A percentile compares a stretch with the other conserved stretches of the same genome.
Conservation (phyloP, 1,284 basidiomycete genomes). For the Hymenochaete sp. region DNA sequence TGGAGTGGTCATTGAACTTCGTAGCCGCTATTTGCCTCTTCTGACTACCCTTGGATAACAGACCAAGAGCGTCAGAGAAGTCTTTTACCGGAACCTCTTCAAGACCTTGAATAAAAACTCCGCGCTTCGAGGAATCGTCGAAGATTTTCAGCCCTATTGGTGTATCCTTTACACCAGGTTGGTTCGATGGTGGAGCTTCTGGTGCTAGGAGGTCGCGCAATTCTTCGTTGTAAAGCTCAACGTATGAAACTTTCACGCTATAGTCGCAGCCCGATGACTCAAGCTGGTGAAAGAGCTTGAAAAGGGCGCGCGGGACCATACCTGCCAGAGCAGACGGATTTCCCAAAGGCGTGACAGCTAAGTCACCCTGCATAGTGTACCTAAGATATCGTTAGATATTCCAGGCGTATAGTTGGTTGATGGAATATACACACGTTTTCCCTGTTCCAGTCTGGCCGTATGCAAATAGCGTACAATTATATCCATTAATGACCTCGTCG, state of each 20-base stretch:
- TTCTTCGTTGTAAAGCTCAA: constrained; percentile 99
- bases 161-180: constrained; percentile 43
- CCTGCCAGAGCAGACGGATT: constrained; percentile 88
- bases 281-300: constrained; percentile 86
- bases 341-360: constrained; percentile 73
- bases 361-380: constrained; percentile 92
- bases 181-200: constrained; percentile 54
- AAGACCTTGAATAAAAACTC: constrained; percentile 90
- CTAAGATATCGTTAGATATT: constrained; percentile 32
- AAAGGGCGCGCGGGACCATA: constrained; percentile 95
- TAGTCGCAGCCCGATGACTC: constrained; percentile 75
- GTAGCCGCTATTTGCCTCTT: constrained; percentile 93
- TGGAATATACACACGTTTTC: constrained; percentile 75
- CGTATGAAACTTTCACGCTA: constrained; percentile 88
- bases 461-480: constrained; percentile 98
- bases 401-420: constrained; percentile 4
- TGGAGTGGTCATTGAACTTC: constrained; percentile 96
- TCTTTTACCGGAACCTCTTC: constrained; percentile 86
- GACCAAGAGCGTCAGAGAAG: constrained; percentile 75
- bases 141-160: constrained; percentile 76
- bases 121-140: constrained; percentile 82
- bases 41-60: constrained; percentile 84
- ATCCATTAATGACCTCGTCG: constrained; percentile 88
- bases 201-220: constrained; percentile 85
- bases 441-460: constrained; percentile 99